phyloP scores from a whole-genome alignment of 371 early-diverging fungal species.

The Mucor sp. region DNA sequence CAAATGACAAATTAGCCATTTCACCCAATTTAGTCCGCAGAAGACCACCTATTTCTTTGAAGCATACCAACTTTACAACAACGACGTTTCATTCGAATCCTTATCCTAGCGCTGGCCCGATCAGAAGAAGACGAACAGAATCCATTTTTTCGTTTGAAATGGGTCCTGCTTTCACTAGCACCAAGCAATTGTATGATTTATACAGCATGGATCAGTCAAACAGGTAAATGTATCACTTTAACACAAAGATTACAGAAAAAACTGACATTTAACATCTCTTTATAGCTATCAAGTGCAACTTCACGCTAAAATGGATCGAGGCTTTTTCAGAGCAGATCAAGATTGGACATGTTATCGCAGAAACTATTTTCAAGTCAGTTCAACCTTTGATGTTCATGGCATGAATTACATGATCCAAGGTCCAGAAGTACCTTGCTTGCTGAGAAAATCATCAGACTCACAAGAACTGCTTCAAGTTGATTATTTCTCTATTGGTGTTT shows the following conservation, averaged over 20 bases:
- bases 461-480: constrained; percentile 20
- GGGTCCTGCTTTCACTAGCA: constrained; percentile 43
- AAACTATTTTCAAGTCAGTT: constrained; percentile 85
- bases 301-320: constrained; percentile 66
- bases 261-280: neutral
- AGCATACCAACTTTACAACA: constrained; percentile 34
- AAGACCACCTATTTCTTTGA: constrained; percentile 26
- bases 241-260: neutral
- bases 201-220: constrained; percentile 54
- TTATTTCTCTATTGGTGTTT: constrained; percentile 65
- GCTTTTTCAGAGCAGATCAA: constrained; percentile 70
- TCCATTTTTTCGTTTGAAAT: constrained; percentile 39
- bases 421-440: constrained; percentile 51
- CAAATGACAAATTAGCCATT: constrained; percentile 24
- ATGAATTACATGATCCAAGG: constrained; percentile 33
- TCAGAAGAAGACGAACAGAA: constrained; percentile 42
- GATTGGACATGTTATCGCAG: constrained; percentile 90
- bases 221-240: constrained; percentile 36
- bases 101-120: constrained; percentile 28
- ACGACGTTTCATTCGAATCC: constrained; percentile 31
- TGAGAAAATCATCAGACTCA: constrained; percentile 26
- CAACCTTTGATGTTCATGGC: constrained; percentile 58
- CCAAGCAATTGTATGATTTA: constrained; percentile 55
- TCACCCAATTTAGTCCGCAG: constrained; percentile 29
- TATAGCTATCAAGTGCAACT: constrained; percentile 44